A percentile compares a stretch with the other conserved stretches of the same genome.
Evolutionary conservation across 1,284 basidiomycete species (phyloP).

Genomic region (Irpex rosettiformis): DNA sequence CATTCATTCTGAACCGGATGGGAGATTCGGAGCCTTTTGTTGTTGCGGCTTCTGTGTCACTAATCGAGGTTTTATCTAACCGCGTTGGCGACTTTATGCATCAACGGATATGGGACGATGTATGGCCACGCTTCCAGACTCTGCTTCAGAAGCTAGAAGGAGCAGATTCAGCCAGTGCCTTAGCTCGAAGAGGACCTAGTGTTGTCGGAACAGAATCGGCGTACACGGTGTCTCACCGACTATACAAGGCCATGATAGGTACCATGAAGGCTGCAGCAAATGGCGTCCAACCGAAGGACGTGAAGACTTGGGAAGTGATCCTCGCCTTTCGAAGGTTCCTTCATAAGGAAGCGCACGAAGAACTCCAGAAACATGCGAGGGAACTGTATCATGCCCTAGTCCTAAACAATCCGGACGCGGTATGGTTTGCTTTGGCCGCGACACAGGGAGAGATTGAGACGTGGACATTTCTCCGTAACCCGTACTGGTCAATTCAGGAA

Average conservation of each 20-base stretch:
- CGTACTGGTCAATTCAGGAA: conserved; percentile 56
- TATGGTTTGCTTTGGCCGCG: conserved; percentile 74
- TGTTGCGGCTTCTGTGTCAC: conserved; percentile 64
- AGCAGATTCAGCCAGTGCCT: conserved; percentile 60
- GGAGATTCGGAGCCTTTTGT: conserved; percentile 74
- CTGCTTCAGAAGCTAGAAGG: conserved; percentile 58
- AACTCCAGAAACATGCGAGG: conserved; percentile 66
- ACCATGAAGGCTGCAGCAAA: conserved; percentile 67
- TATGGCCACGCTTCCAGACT: conserved; percentile 78
- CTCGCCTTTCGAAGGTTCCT: conserved; percentile 75
- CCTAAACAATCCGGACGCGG: conserved; percentile 67
- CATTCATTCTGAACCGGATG: conserved; percentile 82
- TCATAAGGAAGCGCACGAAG: conserved; percentile 59
- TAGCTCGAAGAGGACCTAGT: conserved; percentile 50
- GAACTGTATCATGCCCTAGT: conserved; percentile 62
- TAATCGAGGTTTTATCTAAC: conserved; percentile 66
- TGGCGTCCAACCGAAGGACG: conserved; percentile 67
- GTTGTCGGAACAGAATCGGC: conserved; percentile 62
- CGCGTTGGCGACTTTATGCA: conserved; percentile 83
- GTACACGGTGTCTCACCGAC: conserved; percentile 74
- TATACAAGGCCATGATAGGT: conserved; percentile 68
- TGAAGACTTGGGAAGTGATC: conserved; percentile 75
- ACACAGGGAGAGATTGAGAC: conserved; percentile 44
- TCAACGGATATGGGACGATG: conserved; percentile 79
- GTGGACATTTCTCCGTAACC: conserved; percentile 47